phyloP scores from a whole-genome alignment of 345 rosid genomes.

The Geranium brycei region DNA sequence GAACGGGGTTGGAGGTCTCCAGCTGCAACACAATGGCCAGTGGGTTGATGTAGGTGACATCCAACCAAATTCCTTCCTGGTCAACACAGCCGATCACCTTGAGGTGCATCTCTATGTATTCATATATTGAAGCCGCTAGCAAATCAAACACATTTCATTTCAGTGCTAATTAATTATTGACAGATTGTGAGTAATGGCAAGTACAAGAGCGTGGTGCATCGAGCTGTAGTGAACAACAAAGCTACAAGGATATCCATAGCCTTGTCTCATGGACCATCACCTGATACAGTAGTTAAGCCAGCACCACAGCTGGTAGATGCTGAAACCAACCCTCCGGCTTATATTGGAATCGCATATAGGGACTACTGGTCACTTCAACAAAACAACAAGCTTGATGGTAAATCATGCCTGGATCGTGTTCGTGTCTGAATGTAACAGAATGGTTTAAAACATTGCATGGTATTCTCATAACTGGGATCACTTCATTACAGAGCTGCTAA shows the following conservation, averaged over 20 bases:
- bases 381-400: neutral
- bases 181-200: conserved; percentile 8
- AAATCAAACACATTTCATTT: neutral
- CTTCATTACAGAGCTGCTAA: too few species aligned
- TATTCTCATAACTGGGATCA: too few species aligned
- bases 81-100: conserved; percentile 18
- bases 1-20: conserved; percentile 36
- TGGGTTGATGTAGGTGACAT: conserved; percentile 29
- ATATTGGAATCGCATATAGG: conserved; percentile 1
- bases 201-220: conserved; percentile 5
- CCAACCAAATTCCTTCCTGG: conserved; percentile 29
- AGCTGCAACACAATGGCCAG: conserved; percentile 30
- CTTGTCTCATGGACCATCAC: conserved; percentile 1
- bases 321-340: neutral
- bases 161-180: neutral
- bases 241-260: conserved; percentile 3
- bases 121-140: too few species aligned
- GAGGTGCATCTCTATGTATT: neutral
- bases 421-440: neutral
- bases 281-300: neutral
- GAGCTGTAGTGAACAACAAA: conserved; percentile 2
- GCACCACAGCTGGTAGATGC: neutral
- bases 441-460: too few species aligned
- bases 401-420: conserved; percentile 2
- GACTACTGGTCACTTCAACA: conserved; percentile 2